Conservation (phyloP, 2,329 filamentous ascomycete genomes). For the Diaporthe sp. region DNA sequence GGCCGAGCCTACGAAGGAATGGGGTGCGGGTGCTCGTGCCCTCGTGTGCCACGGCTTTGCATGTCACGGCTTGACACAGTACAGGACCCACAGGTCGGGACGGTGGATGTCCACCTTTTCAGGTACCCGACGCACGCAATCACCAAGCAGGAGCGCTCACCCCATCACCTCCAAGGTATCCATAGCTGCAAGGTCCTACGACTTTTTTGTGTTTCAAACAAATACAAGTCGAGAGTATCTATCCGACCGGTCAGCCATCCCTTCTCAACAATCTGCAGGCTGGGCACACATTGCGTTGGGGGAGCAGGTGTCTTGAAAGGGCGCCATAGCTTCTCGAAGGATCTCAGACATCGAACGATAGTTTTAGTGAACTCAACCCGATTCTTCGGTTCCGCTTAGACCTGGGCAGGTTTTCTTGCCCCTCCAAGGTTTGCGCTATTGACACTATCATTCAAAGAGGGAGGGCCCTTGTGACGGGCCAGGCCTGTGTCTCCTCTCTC, state of each 20-base stretch:
- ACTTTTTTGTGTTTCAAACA: slow-evolving; percentile 12
- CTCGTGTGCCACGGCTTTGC: slow-evolving; percentile 7
- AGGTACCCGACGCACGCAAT: neutral
- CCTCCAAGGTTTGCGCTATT: slow-evolving; percentile 18
- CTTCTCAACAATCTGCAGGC: neutral
- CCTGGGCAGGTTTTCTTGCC: neutral
- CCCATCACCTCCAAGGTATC: neutral
- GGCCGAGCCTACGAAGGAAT: slow-evolving; percentile 21
- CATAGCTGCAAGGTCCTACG: neutral
- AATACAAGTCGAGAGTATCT: neutral
- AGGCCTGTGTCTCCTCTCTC: neutral
- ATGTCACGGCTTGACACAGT: slow-evolving; percentile 6
- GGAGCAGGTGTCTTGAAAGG: neutral
- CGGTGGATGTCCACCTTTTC: slow-evolving; percentile 1
- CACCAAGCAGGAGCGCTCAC: slow-evolving; percentile 8
- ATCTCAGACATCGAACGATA: slow-evolving; percentile 21
- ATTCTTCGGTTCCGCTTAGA: slow-evolving; percentile 13
- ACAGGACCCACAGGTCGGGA: neutral
- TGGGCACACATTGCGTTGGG: neutral
- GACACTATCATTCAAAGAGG: slow-evolving; percentile 8
- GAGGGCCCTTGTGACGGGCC: neutral
- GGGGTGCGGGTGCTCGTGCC: slow-evolving; percentile 20
- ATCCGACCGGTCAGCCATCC: neutral
- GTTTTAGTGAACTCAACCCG: slow-evolving; percentile 4
- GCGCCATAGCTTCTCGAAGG: slow-evolving; percentile 14